Base-by-base conservation (phyloP, 768 basidiomycete species). In the Termitomyces titanicus region DNA sequence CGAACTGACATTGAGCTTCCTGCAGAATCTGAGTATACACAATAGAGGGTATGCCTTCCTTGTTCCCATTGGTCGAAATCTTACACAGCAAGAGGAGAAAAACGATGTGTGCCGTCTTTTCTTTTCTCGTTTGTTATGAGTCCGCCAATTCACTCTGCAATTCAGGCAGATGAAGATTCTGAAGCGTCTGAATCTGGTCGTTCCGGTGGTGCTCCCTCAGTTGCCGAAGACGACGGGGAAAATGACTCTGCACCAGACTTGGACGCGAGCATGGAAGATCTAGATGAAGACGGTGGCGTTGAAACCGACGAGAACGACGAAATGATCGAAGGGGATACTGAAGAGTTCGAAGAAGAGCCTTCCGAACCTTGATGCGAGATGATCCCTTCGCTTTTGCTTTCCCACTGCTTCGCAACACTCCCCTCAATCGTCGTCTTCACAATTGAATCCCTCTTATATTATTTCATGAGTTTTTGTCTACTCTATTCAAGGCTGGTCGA, bases 41-140 rank as follows among this genome's bases (percentile, higher is more conserved):
- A 84, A 83, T 58, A 79, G 87, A 33, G 90, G 90, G 10, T 85
- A 75, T 56, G 76, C 68, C 58, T 89, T 81, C 64, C 74, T 89
- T 20, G 78, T 92, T 24, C 89, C 89, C 6, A 87, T 90, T 42
- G 90, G 90, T 8, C 80, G 84, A 47, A 77, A 77, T 51, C 74
- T 88, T 53, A 92, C 90, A 13, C 84, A 84, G 61, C 80, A 84
- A 58, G 90, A 92, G 64, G 90, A 92, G 70, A 91, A 89, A 74
- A 91, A 90, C 65, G 90, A 92, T 65, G 90, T 90, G 55, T 51
- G 78, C 68, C 8, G n/a, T 42, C 15, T 27, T 22, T 40, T 10
- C 17, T 20, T 42, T 29, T n/a, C 27, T 18, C 31, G 34, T 8
- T 25, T n/a, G 13, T 47, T 33, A 22, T 31, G 3, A 20, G 5